A percentile compares a stretch with the other conserved stretches of the same genome.
phyloP scores from a whole-genome alignment of 495 filamentous ascomycete genomes.

The Trichocladium uniseriatum region DNA sequence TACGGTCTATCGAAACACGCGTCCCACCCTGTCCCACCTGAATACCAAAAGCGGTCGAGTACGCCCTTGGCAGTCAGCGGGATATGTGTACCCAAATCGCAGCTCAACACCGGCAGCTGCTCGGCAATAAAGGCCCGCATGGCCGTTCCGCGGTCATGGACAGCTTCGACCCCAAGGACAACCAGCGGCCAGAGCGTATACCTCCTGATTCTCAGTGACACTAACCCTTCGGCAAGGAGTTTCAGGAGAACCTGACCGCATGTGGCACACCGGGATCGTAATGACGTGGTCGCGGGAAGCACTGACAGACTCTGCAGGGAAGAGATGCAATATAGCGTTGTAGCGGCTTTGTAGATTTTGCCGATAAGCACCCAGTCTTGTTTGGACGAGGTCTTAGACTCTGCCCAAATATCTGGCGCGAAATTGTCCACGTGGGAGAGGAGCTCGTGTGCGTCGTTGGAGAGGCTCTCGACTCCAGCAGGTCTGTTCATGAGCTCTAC shows the following conservation, averaged over 20 bases:
- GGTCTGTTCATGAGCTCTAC: background rate
- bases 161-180: background rate
- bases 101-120: background rate
- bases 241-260: background rate
- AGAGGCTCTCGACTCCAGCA: background rate
- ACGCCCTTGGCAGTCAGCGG: constrained; percentile 1
- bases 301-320: constrained; percentile 24
- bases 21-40: background rate
- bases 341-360: constrained; percentile 19
- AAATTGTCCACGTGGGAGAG: constrained; percentile 19
- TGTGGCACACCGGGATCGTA: constrained; percentile 6
- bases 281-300: constrained; percentile 8
- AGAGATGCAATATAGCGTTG: constrained; percentile 25
- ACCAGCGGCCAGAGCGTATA: background rate
- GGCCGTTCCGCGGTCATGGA: background rate
- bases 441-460: constrained; percentile 8
- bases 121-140: background rate
- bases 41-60: background rate
- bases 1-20: background rate
- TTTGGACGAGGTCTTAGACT: constrained; percentile 13
- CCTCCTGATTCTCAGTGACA: background rate
- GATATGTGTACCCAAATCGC: background rate
- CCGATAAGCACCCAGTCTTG: constrained; percentile 24
- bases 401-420: constrained; percentile 20
- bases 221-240: background rate